A percentile compares a stretch with the other conserved stretches of the same genome.
phyloP scores from a whole-genome alignment of 257 asterid genomes.

The Petunia secreta region DNA sequence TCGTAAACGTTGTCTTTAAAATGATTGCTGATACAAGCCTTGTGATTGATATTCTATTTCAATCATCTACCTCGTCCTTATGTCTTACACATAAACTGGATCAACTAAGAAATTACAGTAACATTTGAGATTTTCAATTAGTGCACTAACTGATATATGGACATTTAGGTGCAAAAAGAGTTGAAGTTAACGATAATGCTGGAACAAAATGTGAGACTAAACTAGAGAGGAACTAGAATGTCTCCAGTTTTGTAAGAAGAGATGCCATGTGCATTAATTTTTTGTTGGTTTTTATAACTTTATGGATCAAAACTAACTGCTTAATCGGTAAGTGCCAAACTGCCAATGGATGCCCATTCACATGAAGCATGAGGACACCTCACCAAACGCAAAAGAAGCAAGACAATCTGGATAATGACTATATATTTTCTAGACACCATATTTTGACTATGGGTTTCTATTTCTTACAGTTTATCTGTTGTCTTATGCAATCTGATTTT shows the following conservation, averaged over 20 bases:
- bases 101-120: not conserved
- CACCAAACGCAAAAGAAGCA: not conserved
- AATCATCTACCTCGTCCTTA: not conserved
- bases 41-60: not conserved
- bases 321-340: not conserved
- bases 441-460: not conserved
- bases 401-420: not conserved
- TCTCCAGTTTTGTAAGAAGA: not conserved
- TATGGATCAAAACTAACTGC: not conserved
- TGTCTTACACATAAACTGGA: not conserved
- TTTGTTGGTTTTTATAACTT: not conserved
- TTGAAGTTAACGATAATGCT: slow-evolving; percentile 11
- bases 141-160: not conserved
- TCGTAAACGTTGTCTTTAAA: not conserved
- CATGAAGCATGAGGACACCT: not conserved
- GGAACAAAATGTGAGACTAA: not conserved
- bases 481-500: not conserved
- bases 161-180: not conserved
- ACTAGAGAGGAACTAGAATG: slow-evolving; percentile 15
- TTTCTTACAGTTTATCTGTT: too few species aligned
- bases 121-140: not conserved
- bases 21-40: not conserved
- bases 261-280: not conserved
- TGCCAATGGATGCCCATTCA: slow-evolving; percentile 1
- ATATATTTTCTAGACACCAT: not conserved